phyloP scores from a whole-genome alignment of 1,139 yeast genomes.

The Suhomyces taliae region DNA sequence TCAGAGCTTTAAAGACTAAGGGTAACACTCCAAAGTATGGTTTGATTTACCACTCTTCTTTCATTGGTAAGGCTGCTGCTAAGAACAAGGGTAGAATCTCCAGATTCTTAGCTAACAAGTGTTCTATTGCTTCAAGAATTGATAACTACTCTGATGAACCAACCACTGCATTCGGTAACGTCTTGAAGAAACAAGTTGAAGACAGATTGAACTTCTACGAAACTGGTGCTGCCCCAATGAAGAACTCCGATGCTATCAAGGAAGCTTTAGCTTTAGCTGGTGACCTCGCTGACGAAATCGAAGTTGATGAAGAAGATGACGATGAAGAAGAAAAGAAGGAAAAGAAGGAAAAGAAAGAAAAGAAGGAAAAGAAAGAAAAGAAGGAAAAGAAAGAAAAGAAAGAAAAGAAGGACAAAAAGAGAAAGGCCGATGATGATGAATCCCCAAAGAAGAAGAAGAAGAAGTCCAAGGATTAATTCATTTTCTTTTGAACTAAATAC shows the following conservation, averaged over 20 bases:
- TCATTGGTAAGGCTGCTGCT: slow-evolving; percentile 96
- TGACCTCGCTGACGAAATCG: slow-evolving; percentile 27
- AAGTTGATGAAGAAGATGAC: slow-evolving; percentile 31
- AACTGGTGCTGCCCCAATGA: slow-evolving; percentile 95
- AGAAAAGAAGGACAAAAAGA: slow-evolving; percentile 56
- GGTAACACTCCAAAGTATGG: slow-evolving; percentile 99
- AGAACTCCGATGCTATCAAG: slow-evolving; percentile 90
- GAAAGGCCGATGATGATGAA: slow-evolving; percentile 52
- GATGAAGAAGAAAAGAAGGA: slow-evolving; percentile 43
- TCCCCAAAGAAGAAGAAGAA: slow-evolving; percentile 21
- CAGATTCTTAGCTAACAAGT: slow-evolving; percentile 96
- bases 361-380: slow-evolving; percentile 52
- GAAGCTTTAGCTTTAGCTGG: slow-evolving; percentile 79
- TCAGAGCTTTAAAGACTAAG: slow-evolving; percentile 97
- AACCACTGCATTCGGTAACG: slow-evolving; percentile 81
- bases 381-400: slow-evolving; percentile 57
- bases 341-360: slow-evolving; percentile 55
- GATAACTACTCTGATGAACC: slow-evolving; percentile 93
- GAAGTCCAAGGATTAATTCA: slow-evolving; percentile 20
- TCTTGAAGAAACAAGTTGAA: slow-evolving; percentile 94
- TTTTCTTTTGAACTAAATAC: slow-evolving; percentile 5
- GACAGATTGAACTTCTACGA: slow-evolving; percentile 95
- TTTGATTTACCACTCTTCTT: slow-evolving; percentile 92
- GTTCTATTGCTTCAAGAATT: slow-evolving; percentile 97
- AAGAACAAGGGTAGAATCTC: slow-evolving; percentile 99